Evolutionary conservation across 129 eudicot genomes (phyloP).

Genomic region (Helianthus tuberosus): DNA sequence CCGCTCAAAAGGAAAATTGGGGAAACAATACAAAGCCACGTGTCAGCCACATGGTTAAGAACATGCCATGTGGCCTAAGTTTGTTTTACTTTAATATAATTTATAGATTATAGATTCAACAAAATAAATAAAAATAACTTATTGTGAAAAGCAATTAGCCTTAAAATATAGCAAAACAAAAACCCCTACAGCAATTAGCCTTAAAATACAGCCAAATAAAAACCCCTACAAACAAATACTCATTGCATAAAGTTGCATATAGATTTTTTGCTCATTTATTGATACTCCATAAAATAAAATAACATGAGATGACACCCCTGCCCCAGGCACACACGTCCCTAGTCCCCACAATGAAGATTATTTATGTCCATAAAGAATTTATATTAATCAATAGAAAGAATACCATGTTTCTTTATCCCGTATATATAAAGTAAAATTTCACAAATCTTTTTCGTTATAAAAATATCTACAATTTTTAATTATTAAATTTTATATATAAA

Average conservation of each 20-base stretch:
- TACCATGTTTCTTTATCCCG: neutral
- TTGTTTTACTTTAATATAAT: too few species aligned
- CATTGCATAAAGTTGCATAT: neutral
- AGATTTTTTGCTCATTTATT: constrained; percentile 11
- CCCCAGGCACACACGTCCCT: constrained; percentile 15
- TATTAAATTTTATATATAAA: too few species aligned
- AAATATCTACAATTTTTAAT: too few species aligned
- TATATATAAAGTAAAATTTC: too few species aligned
- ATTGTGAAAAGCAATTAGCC: too few species aligned
- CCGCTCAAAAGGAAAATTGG: too few species aligned
- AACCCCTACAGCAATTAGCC: neutral
- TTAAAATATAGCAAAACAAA: neutral
- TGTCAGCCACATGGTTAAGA: too few species aligned
- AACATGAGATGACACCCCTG: constrained; percentile 13
- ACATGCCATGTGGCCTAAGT: too few species aligned
- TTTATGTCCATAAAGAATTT: neutral
- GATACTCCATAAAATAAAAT: neutral
- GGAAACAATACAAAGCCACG: too few species aligned
- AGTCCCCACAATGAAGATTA: constrained; percentile 1
- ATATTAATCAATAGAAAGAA: neutral
- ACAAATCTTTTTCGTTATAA: too few species aligned
- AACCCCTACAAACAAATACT: neutral
- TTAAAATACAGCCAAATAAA: neutral
- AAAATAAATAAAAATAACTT: too few species aligned
- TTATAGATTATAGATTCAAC: too few species aligned